Percentiles rank a stretch among this genome's conserved stretches.
Evolutionary conservation across 2,329 filamentous ascomycete genomes (phyloP).

Genomic region (Graphilbum ipis-grandicollis): DNA sequence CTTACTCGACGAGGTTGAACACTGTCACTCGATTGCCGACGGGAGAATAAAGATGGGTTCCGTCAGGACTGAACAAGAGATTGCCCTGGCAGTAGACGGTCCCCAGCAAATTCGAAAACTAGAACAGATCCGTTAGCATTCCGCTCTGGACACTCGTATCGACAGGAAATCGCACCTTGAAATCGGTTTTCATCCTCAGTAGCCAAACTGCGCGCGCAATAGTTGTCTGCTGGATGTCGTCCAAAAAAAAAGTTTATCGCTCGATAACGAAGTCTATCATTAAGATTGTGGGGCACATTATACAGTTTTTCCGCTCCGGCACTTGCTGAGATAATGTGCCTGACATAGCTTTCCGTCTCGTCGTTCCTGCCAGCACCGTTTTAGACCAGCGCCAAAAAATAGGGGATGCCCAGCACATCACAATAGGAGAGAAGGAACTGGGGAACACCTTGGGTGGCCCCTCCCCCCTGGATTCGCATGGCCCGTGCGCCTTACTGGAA

Average conservation of each 20-base stretch:
- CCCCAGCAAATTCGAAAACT: constrained; percentile 97
- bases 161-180: constrained; percentile 47
- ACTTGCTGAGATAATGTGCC: too few species aligned
- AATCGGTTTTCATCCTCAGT: constrained; percentile 90
- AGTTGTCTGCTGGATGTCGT: background rate
- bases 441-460: constrained; percentile 6
- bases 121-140: constrained; percentile 6
- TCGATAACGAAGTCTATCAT: background rate
- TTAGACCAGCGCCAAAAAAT: constrained; percentile 2
- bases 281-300: background rate
- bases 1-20: constrained; percentile 89
- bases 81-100: constrained; percentile 98
- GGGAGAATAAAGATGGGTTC: constrained; percentile 85
- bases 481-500: constrained; percentile 12
- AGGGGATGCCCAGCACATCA: constrained; percentile 1
- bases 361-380: background rate
- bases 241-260: constrained; percentile 6
- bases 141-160: background rate
- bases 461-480: constrained; percentile 8
- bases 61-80: constrained; percentile 89
- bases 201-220: constrained; percentile 2
- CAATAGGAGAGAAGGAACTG: constrained; percentile 3
- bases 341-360: too few species aligned
- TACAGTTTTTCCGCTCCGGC: background rate
- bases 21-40: constrained; percentile 92